Evolutionary conservation across 352 stramenopile genomes (phyloP).

Genomic region (Phytophthora melonis): DNA sequence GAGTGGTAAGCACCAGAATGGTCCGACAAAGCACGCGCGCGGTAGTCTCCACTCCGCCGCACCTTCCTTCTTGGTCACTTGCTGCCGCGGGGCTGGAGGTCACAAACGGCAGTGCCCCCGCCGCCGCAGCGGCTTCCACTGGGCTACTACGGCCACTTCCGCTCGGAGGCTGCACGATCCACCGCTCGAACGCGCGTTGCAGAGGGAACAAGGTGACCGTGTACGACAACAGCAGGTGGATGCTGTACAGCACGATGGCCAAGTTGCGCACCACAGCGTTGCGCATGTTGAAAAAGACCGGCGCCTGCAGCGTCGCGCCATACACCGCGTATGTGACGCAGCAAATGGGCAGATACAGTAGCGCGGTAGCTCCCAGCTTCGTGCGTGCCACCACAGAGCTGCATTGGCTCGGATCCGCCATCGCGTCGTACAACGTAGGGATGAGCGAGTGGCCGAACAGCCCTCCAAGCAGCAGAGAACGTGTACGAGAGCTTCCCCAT

Average conservation of each 20-base stretch:
- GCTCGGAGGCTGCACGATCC: slow-evolving; percentile 46
- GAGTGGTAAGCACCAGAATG: slow-evolving; percentile 57
- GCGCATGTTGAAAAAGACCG: slow-evolving; percentile 88
- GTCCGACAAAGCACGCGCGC: slow-evolving; percentile 62
- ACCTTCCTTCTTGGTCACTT: slow-evolving; percentile 26
- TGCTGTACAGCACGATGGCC: slow-evolving; percentile 78
- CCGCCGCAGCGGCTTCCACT: slow-evolving; percentile 30
- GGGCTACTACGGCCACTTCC: slow-evolving; percentile 29
- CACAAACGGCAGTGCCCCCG: slow-evolving; percentile 34
- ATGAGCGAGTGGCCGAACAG: slow-evolving; percentile 80
- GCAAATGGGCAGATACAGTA: slow-evolving; percentile 82
- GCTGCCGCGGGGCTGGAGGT: slow-evolving; percentile 12
- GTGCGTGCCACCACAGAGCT: slow-evolving; percentile 57
- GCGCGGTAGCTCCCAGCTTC: slow-evolving; percentile 55
- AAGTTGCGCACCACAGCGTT: slow-evolving; percentile 77
- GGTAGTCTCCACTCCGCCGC: slow-evolving; percentile 38
- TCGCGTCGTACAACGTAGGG: slow-evolving; percentile 81
- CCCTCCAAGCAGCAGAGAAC: slow-evolving; percentile 66
- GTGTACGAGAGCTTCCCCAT: slow-evolving; percentile 77
- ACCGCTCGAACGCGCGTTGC: slow-evolving; percentile 69
- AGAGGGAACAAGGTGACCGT: slow-evolving; percentile 74
- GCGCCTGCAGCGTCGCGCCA: slow-evolving; percentile 73
- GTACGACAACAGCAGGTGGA: slow-evolving; percentile 81
- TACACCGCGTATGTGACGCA: slow-evolving; percentile 83
- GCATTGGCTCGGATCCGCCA: slow-evolving; percentile 68